Percentiles rank a stretch among this genome's conserved stretches.
Evolutionary conservation across 331 rosid genomes (phyloP).

Genomic region (Rosa hybrid): DNA sequence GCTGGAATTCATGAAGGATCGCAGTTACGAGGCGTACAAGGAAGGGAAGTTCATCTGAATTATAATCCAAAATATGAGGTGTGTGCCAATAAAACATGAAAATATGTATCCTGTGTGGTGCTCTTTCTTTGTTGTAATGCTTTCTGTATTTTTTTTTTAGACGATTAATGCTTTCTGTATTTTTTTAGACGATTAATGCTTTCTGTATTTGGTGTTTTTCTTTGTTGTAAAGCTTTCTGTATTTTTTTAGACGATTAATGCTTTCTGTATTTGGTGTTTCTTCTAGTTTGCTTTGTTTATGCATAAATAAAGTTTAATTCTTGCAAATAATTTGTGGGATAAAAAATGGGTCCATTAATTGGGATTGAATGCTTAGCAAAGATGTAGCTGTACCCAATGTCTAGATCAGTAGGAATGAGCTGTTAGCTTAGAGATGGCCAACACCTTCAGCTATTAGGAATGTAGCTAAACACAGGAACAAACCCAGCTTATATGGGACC

Average conservation of each 20-base stretch:
- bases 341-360: neutral
- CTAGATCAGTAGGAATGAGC: neutral
- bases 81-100: neutral
- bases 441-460: neutral
- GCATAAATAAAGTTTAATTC: neutral
- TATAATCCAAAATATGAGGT: neutral
- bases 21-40: neutral
- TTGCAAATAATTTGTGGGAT: neutral
- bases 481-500: conserved; percentile 19
- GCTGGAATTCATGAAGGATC: neutral
- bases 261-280: neutral
- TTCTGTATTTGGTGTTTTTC: neutral
- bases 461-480: neutral
- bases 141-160: neutral
- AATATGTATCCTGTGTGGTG: neutral
- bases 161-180: too few relatives aligned
- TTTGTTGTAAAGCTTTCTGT: neutral
- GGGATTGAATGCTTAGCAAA: neutral
- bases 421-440: neutral
- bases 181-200: too few relatives aligned
- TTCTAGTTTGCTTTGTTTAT: neutral
- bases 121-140: neutral
- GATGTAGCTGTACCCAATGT: neutral
- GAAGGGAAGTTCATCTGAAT: neutral
- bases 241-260: too few relatives aligned